Evolutionary conservation across 495 filamentous ascomycete species (phyloP).

Genomic region (Endocarpon pusillum): DNA sequence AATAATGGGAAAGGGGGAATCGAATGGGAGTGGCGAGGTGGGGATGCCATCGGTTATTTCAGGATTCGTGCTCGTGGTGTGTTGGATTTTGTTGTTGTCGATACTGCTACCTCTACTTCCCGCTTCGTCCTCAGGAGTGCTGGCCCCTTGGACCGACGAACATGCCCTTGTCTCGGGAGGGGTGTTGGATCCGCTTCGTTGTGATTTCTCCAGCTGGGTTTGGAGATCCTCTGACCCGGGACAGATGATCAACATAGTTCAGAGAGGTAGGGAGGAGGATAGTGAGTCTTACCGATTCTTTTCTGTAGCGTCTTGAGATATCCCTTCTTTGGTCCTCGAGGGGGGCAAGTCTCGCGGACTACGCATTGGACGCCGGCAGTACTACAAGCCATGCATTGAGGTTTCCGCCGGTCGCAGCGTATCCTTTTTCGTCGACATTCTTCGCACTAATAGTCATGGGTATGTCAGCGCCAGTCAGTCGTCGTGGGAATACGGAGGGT

Average conservation of each 20-base stretch:
- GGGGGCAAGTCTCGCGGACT: conserved; percentile 26
- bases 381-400: conserved; percentile 32
- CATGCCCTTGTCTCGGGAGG: conserved; percentile 1
- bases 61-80: too few species aligned
- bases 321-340: conserved; percentile 37
- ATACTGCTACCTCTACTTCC: too few species aligned
- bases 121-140: neutral
- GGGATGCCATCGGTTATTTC: too few species aligned
- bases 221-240: neutral
- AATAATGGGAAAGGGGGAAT: too few species aligned
- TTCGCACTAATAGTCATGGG: too few species aligned
- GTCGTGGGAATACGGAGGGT: too few species aligned
- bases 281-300: conserved; percentile 23
- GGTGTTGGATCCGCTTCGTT: conserved; percentile 9
- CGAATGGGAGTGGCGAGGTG: too few species aligned
- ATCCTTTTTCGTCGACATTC: conserved; percentile 32
- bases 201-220: neutral
- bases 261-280: conserved; percentile 8
- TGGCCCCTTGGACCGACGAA: neutral
- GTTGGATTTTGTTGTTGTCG: too few species aligned
- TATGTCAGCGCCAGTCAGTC: too few species aligned
- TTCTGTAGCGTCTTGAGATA: conserved; percentile 31
- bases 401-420: conserved; percentile 33
- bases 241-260: neutral
- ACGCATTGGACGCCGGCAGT: conserved; percentile 31